Evolutionary conservation across 768 basidiomycete species (phyloP), one percentile per base, ranked within the genome.

Genomic region (Suillus subluteus): DNA sequence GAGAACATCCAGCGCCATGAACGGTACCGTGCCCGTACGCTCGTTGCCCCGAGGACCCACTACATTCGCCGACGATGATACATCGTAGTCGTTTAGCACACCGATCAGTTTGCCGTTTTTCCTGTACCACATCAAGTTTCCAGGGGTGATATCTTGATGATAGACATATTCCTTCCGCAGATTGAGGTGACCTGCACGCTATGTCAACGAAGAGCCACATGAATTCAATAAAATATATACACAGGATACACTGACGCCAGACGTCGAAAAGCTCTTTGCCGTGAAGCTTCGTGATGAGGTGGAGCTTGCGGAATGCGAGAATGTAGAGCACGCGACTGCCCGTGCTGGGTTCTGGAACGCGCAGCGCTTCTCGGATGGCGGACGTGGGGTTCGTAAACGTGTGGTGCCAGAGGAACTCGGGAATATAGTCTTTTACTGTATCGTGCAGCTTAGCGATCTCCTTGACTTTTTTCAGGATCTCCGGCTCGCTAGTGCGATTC

Each of bases 261-360:
- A 9, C 26, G 15, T 16, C 52, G 15, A 62, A 54, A 54, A 62
- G 18, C 9, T 32, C 9, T 23, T 26, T 23, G 46, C 35, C 30
- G 2, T 23, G 6, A 13, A 62, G 62, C 7, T 32, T 15, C 13
- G 62, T 62, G 35, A 62, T 62, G 30, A 46, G 30, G 3, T n/a
- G 6, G 6, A 62, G 62, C 46, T 16, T 32, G 21, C 9, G 46
- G 46, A 56, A 62, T 32, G 56, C 30, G 13, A 32, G 43, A 3
- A 32, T 54, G 62, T 54, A 62, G 46, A 62, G 48, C 5, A 54
- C 35, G 8, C 18, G 62, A 32, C 21, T 54, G 16, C 62, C 48
- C 30, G 15, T n/a, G 13, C 13, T 35, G 13, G 30, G 62, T n/a
- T 32, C 46, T 13, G 62, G 32, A 13, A 58, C 5, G 2, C 15